Conservation (phyloP, 345 rosid genomes). For the Corchorus capsularis region DNA sequence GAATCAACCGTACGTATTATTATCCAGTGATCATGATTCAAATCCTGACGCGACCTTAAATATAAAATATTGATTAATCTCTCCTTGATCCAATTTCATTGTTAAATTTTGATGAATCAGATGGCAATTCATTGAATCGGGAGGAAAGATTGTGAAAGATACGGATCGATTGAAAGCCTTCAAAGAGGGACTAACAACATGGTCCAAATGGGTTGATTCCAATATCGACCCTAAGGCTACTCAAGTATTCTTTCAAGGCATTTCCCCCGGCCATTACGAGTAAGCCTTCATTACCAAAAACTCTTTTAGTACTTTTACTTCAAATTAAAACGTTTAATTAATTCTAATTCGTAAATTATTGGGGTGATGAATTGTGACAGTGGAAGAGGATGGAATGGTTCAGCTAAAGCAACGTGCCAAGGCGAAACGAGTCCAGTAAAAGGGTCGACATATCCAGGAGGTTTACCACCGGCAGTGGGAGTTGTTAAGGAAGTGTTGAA, state of each 20-base stretch:
- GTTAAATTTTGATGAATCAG: slow-evolving; percentile 31
- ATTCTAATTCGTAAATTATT: neutral
- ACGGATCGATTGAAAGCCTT: slow-evolving; percentile 63
- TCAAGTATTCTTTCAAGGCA: slow-evolving; percentile 60
- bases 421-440: slow-evolving; percentile 55
- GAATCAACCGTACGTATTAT: slow-evolving; percentile 28
- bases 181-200: slow-evolving; percentile 60
- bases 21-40: too few species aligned
- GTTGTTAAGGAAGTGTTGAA: slow-evolving; percentile 42
- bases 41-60: too few species aligned
- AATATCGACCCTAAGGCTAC: slow-evolving; percentile 51
- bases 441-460: slow-evolving; percentile 41
- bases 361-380: slow-evolving; percentile 23
- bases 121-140: slow-evolving; percentile 61
- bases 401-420: slow-evolving; percentile 30
- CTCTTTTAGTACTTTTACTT: too few species aligned
- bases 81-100: neutral
- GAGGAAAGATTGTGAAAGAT: slow-evolving; percentile 35
- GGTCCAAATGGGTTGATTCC: slow-evolving; percentile 62
- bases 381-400: slow-evolving; percentile 44
- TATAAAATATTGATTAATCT: too few species aligned
- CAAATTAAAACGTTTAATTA: too few species aligned
- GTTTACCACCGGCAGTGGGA: slow-evolving; percentile 32
- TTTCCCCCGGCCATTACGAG: slow-evolving; percentile 48
- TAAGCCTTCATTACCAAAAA: too few species aligned